Evolutionary conservation across 192 early-diverging fungal genomes (phyloP), one percentile per base, ranked within the genome.

Genomic region (Gaertneriomyces sp.): DNA sequence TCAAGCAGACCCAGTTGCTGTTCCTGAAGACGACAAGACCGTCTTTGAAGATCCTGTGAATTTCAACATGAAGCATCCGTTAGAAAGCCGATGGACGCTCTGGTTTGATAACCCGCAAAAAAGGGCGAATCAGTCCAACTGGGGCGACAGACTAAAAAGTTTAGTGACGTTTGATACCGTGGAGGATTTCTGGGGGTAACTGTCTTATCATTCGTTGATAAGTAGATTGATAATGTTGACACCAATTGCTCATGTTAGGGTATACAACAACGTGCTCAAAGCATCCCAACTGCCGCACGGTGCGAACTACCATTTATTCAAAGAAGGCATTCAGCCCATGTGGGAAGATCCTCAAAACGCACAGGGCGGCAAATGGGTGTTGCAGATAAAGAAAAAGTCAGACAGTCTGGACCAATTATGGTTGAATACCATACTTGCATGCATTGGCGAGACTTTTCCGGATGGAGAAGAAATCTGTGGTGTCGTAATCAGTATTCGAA

Each of bases 151-250:
- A 51, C 73, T 97, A 47, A 97, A 96, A 73, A 86, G 89, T 51
- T 74, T 98, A n/a, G 88, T 93, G 60, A 94, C 93, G 41, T 83
- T 98, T 45, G 81, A 87, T 62, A 92, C 93, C 4, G 92, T 98
- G 11, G 94, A 98, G 80, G 95, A 98, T 64, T 96, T 96, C 73
- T 98, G 94, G 94, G 89, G 94, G 92, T 91, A 71, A 66, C 76
- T 72, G 61, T 64, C 45, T 53, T n/a, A 50, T 53, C 44, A 51
- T n/a, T 50, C 42, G 60, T 4, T 38, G 55, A 14, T 57, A 57
- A 6, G 14, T 57, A 5, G n/a, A 16, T 0, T 14, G 33, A 19
- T 38, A 4, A 57, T 6, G 25, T 33, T 33, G 25, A 33, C 25
- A 33, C 25, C 25, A 33, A 33, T 33, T 33, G 25, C 20, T 19